A percentile compares a stretch with the other conserved stretches of the same genome.
Conservation (phyloP, 768 basidiomycete genomes). For the Lactarius akahatsu region DNA sequence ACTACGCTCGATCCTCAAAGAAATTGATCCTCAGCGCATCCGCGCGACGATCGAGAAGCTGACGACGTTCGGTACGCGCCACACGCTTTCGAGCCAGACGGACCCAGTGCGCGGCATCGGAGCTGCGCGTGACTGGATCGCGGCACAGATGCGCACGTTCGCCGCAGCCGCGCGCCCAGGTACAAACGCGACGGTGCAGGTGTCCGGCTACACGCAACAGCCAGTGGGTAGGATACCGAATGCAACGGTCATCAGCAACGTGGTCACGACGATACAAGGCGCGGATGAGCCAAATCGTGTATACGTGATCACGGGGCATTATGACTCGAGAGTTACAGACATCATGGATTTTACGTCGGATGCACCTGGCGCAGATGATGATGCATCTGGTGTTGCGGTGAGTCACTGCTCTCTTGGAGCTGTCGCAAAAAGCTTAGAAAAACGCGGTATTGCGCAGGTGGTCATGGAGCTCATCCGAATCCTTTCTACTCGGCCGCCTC, state of each 20-base stretch:
- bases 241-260: constrained; percentile 50
- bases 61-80: constrained; percentile 54
- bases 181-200: constrained; percentile 39
- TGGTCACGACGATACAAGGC: constrained; percentile 51
- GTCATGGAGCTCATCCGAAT: constrained; percentile 53
- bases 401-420: neutral
- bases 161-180: constrained; percentile 42
- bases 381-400: constrained; percentile 51
- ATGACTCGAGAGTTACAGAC: constrained; percentile 49
- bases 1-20: constrained; percentile 46
- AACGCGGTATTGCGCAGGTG: constrained; percentile 29
- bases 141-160: constrained; percentile 45
- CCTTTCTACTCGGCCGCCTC: constrained; percentile 45
- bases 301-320: constrained; percentile 56
- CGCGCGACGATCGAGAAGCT: constrained; percentile 50
- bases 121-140: constrained; percentile 57
- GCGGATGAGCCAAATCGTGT: constrained; percentile 49
- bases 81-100: constrained; percentile 53
- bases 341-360: constrained; percentile 45
- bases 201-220: constrained; percentile 45
- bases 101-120: constrained; percentile 54
- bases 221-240: constrained; percentile 37
- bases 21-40: constrained; percentile 47
- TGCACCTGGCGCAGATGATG: constrained; percentile 54
- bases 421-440: neutral